A percentile compares a stretch with the other conserved stretches of the same genome.
Conservation (phyloP, 768 basidiomycete species). For the Termitomyces titanicus region DNA sequence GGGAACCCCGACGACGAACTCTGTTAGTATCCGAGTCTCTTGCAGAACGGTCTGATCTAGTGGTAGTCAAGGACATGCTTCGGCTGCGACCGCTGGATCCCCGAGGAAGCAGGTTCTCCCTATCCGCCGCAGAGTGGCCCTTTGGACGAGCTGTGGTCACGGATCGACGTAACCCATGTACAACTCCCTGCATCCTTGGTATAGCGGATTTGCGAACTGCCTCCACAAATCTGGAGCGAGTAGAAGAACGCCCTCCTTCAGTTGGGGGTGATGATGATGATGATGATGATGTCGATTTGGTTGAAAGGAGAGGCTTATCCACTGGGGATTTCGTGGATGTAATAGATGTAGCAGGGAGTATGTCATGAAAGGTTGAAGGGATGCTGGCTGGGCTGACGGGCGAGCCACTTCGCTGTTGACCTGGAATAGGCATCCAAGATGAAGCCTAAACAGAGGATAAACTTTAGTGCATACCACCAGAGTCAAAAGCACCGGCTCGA, state of each 20-base stretch:
- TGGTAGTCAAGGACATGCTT: constrained; percentile 1
- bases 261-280: constrained; percentile 5
- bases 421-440: not conserved
- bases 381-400: constrained; percentile 5
- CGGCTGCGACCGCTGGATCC: constrained; percentile 3
- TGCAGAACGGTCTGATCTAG: not conserved
- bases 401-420: constrained; percentile 1
- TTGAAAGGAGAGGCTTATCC: constrained; percentile 4
- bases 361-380: constrained; percentile 40
- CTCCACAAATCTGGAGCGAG: constrained; percentile 22
- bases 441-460: not conserved
- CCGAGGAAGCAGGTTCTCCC: constrained; percentile 7
- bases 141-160: constrained; percentile 37
- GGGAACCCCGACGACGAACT: constrained; percentile 1
- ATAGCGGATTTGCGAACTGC: constrained; percentile 30
- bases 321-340: constrained; percentile 31
- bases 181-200: constrained; percentile 37
- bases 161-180: constrained; percentile 30
- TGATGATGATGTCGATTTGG: constrained; percentile 5
- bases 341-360: constrained; percentile 44
- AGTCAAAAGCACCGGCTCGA: constrained; percentile 22
- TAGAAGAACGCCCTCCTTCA: not conserved
- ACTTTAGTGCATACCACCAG: constrained; percentile 21
- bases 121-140: not conserved
- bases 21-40: constrained; percentile 7